A percentile compares a stretch with the other conserved stretches of the same genome.
Conservation (phyloP, 495 filamentous ascomycete genomes). For the Penicillium odoratum region DNA sequence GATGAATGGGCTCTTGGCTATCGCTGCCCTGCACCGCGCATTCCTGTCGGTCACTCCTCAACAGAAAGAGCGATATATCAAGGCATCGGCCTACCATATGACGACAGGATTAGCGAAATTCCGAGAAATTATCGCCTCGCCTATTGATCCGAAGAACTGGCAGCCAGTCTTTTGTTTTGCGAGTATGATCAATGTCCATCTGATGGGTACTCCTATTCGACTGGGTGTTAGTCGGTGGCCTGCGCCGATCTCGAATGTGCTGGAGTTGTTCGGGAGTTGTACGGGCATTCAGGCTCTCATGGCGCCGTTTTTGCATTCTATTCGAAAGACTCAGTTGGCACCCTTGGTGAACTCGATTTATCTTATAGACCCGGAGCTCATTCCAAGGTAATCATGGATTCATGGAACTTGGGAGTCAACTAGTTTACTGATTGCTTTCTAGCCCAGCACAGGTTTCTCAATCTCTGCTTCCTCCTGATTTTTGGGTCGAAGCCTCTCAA, state of each 20-base stretch:
- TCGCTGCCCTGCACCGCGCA: constrained; percentile 40
- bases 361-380: constrained; percentile 18
- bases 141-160: constrained; percentile 35
- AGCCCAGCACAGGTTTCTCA: constrained; percentile 16
- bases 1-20: constrained; percentile 43
- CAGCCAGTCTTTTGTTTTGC: constrained; percentile 43
- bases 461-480: constrained; percentile 23
- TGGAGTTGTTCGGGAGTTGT: constrained; percentile 22
- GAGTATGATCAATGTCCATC: constrained; percentile 36
- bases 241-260: constrained; percentile 19
- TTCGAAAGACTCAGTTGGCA: constrained; percentile 19
- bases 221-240: constrained; percentile 24
- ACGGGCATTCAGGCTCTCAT: constrained; percentile 24
- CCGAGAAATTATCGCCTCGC: constrained; percentile 25
- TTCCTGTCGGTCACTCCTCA: constrained; percentile 15
- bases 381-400: constrained; percentile 15
- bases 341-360: constrained; percentile 23
- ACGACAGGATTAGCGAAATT: constrained; percentile 25
- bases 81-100: constrained; percentile 28
- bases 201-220: constrained; percentile 30
- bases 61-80: constrained; percentile 25
- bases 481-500: constrained; percentile 14
- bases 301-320: constrained; percentile 21
- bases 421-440: not conserved
- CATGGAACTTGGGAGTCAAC: not conserved